Evolutionary conservation across 164 flowering plant genomes (phyloP), one percentile per base, ranked within the genome.

Genomic region (Amborella trichopoda): DNA sequence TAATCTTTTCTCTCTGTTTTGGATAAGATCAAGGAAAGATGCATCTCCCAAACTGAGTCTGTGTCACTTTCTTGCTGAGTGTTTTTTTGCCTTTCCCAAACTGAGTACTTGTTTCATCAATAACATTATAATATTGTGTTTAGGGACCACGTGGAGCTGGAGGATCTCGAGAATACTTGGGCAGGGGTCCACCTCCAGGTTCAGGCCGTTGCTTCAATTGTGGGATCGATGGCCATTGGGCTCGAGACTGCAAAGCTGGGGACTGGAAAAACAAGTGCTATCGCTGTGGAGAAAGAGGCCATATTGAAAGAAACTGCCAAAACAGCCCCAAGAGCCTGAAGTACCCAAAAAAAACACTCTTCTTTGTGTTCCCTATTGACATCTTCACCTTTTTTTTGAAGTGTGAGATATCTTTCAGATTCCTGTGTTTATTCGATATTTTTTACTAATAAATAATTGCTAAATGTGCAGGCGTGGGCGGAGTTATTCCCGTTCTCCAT

Each of bases 231-330:
- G 97, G 97, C 5, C 97, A 89, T 43, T 89, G 97, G 97, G 97
- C 97, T 20, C 75, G 97, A 23, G 97, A 90, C 56, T 90, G 97
- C 72, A 90, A 81, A 63, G 94, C 97, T 45, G 95, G 97, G 13
- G 97, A 90, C 63, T 90, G 95, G 97, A 90, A 90, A 65, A 90
- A 90, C 59, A 85, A 80, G 66, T 90, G 97, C 52, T 85, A 89
- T 38, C 95, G 95, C 28, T 89, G 95, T 63, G 97, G 97, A 0
- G 85, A 82, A 52, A 60, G 90, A 40, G 95, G 93, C 17, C 95
- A 89, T 46, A 80, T 82, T 17, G 94, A 85, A 60, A 77, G 85
- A 41, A 78, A 80, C 43, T 89, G 97, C 59, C 72, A 77, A 55
- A 80, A 85, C 57, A 89, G 97, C 68, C 97, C 97, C 10, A 74